These are phyloP conservation scores for Fusarium verticillioides DNA, from an alignment of 2,329 filamentous ascomycete genomes.

Conservation along the genomic window DNA sequence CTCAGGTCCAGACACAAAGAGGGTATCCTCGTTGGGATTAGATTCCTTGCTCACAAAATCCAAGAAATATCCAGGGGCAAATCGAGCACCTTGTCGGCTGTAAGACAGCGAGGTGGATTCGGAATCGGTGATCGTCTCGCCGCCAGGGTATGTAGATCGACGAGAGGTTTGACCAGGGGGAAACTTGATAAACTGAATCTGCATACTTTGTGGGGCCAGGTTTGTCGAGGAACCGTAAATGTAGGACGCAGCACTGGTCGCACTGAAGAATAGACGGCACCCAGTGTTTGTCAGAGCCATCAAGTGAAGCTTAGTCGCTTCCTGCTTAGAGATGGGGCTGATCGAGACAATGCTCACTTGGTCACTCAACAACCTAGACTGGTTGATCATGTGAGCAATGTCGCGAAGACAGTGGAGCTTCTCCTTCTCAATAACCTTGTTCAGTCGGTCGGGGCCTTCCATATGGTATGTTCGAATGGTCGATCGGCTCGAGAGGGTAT, in stretches of 20 bases:
- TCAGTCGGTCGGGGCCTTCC: conserved; percentile 71
- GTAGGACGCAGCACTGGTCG: conserved; percentile 80
- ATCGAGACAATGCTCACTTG: conserved; percentile 83
- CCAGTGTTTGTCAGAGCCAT: conserved; percentile 92
- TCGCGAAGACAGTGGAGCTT: conserved; percentile 72
- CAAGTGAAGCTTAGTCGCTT: conserved; percentile 85
- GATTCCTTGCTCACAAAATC: conserved; percentile 78
- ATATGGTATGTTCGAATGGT: conserved; percentile 94
- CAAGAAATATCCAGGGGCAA: conserved; percentile 90
- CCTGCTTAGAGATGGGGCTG: conserved; percentile 81
- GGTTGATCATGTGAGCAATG: conserved; percentile 86
- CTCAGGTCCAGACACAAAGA: conserved; percentile 91
- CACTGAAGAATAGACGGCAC: conserved; percentile 90
- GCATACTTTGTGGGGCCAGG: conserved; percentile 89
- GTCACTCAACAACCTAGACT: conserved; percentile 75
- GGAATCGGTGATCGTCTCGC: conserved; percentile 58
- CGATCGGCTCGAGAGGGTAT: conserved; percentile 87
- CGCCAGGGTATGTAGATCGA: conserved; percentile 47
- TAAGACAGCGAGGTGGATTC: conserved; percentile 61
- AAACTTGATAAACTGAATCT: conserved; percentile 96
- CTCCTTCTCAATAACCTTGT: conserved; percentile 73
- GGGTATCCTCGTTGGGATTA: conserved; percentile 68
- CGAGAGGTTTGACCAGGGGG: conserved; percentile 67
- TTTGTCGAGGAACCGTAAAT: conserved; percentile 69
- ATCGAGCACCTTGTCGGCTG: conserved; percentile 68